Base-by-base conservation (phyloP, 116 monocot genomes). In the Iris pallida region DNA sequence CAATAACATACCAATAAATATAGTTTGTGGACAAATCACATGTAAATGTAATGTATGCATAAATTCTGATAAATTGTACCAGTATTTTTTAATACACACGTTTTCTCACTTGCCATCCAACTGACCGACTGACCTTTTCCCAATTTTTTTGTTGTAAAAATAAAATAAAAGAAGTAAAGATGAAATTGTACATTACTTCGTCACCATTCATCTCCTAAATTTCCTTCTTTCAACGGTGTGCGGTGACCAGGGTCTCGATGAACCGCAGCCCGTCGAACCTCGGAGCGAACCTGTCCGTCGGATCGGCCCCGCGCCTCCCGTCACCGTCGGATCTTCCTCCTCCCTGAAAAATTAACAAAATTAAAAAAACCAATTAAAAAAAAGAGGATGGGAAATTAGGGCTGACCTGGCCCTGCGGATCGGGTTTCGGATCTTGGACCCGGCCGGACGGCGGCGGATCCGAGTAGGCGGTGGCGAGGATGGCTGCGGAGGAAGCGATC, bases 251-350 rank as follows among this genome's bases (percentile, higher is more conserved):
- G 56, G 79, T 79, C 73, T 79, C 79, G 12, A 79, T 79, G 43
- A 79, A 79, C 54, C 79, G 61, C 79, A 79, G 55, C 30, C 79
- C 79, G 54, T 79, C 79, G 56, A 73, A 79, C 30, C 79, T 79
- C 68, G 79, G 79, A 42, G 66, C 55, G 47, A 72, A 78, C 42
- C 54, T 53, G 19, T 47, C 63, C 45, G 42, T 44, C 42, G 59
- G 59, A 70, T 18, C 55, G 16, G 43, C 12, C 60, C 67, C 5
- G 10, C 41, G 7, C 60, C 61, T 59, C 30, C 7, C 7, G 20
- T 48, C n/a, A 0, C 15, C 66, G 40, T 49, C 49, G 14, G 17
- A 14, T 7, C 44, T 8, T 57, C 55, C 7, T 53, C 59, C 57
- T 40, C n/a, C 10, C 62, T 9, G 40, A 6, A 61, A 46, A 19